Evolutionary conservation across 768 basidiomycete genomes (phyloP), one percentile per base, ranked within the genome.

Genomic region (Termitomyces sp.): DNA sequence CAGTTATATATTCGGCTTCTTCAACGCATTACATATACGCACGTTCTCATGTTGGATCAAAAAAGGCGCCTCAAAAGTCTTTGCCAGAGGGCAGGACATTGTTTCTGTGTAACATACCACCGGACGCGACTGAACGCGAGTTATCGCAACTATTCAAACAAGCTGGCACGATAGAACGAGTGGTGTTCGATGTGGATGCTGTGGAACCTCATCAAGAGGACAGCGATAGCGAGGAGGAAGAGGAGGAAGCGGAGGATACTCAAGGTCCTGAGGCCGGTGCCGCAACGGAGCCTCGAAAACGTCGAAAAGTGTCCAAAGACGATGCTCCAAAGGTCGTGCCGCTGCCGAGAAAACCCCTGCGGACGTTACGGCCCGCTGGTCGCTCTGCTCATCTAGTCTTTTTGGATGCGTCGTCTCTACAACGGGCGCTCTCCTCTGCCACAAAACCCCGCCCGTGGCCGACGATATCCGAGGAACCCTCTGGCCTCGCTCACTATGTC

Each of bases 21-120:
- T 70, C 80, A 2, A 86, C 79, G 2, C 93, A 95, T 66, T 82
- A 86, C 63, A 69, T 95, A n/a, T 95, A 94, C 66, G 83, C 83
- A 18, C 83, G 89, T n/a, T 68, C 80, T 4, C 91, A 95, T 68
- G 67, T 74, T 28, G 74, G 78, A 4, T 77, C 84, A 16, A 82
- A 83, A 66, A 77, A 75, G 59, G 60, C 66, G 44, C 50, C 55
- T 44, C 44, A 58, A 63, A 64, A 54, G 38, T 32, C 63, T 43
- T 75, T 63, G 70, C 79, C 79, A 5, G 67, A 83, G 35, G 85
- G 82, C 16, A 82, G 93, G 47, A 95, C 93, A 0, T 77, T 96
- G 10, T 98, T 98, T 67, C 74, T 95, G 2, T 91, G 90, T 56
- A 97, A 98, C 66, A 74, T 95, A 5, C 94, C 95, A 2, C 87